Base-by-base conservation (phyloP, 129 eudicot genomes). In the Arctium lappa region DNA sequence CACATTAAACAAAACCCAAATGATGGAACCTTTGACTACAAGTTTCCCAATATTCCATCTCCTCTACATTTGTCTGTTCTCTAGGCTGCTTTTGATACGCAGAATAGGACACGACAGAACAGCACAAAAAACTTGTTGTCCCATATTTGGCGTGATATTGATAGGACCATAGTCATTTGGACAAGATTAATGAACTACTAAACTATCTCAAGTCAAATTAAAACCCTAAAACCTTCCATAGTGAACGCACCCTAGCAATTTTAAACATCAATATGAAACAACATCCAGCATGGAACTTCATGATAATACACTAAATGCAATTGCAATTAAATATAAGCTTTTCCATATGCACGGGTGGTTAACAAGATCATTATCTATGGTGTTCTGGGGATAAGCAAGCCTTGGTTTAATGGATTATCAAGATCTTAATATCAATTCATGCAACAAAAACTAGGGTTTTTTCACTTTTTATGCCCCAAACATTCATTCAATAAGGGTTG, bases 11-110 rank as follows among this genome's bases (percentile, higher is more conserved):
- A 81, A 80, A 76, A 75, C 30, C 42, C 27, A 32, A 16, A 73
- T 73, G 22, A 72, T 36, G 37, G 91, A 76, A 88, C 86, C 87
- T 82, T 74, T 50, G 84, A 74, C 72, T 70, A 66, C n/a, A 72
- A 68, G 42, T 72, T 65, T 62, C 63, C 69, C 15, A 69, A 1
- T 71, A 83, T 83, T 68, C 86, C 71, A 36, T 84, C 36, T 71
- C n/a, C 68, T 78, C 72, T 78, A 60, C 73, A 84, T 84, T 84
- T 84, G 83, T 84, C 83, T 60, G 31, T 18, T 84, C 32, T 78
- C 18, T 15, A n/a, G 6, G 65, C 27, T 15, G 27, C 18, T 56
- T 15, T 56, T n/a, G 8, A 1, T 56, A 56, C 50, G 10, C 36
- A 2, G 36, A 33, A 33, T 2, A 33, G 3, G 36, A 33, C 36